Conservation (phyloP, 2,329 filamentous ascomycete species). For the Calonectria hongkongensis region DNA sequence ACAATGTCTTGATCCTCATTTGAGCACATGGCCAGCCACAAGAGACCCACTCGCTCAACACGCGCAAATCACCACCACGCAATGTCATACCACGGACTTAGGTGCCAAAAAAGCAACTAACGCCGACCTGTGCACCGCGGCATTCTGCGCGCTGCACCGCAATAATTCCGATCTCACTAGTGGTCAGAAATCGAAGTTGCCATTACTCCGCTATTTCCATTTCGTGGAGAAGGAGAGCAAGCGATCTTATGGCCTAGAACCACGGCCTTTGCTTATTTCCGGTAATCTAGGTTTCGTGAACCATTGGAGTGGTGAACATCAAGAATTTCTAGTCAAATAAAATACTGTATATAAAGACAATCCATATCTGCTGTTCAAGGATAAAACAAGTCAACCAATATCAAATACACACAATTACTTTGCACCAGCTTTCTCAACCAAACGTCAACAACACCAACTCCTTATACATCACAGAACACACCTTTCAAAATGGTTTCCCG, state of each 20-base stretch:
- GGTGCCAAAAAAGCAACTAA: not conserved
- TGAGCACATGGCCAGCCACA: no score
- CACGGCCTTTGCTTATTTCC: not conserved
- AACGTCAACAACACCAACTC: not conserved
- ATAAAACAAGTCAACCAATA: not conserved
- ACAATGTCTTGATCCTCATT: no score
- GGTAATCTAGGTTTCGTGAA: not conserved
- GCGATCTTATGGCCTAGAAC: not conserved
- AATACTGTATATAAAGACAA: no score
- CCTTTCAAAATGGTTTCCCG: slow-evolving; percentile 1
- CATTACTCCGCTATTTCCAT: not conserved
- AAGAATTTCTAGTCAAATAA: not conserved
- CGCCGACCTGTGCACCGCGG: not conserved
- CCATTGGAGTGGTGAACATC: not conserved
- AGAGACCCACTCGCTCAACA: not conserved
- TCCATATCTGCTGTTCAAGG: no score
- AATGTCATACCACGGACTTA: not conserved
- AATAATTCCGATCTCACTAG: not conserved
- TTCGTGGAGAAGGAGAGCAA: not conserved
- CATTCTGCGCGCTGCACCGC: not conserved
- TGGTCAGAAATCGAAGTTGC: not conserved
- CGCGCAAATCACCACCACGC: not conserved
- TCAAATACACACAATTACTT: not conserved
- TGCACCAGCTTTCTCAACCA: no score
- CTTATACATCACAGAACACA: not conserved